Conservation (phyloP, 257 asterid genomes). For the Osmanthus fragrans region DNA sequence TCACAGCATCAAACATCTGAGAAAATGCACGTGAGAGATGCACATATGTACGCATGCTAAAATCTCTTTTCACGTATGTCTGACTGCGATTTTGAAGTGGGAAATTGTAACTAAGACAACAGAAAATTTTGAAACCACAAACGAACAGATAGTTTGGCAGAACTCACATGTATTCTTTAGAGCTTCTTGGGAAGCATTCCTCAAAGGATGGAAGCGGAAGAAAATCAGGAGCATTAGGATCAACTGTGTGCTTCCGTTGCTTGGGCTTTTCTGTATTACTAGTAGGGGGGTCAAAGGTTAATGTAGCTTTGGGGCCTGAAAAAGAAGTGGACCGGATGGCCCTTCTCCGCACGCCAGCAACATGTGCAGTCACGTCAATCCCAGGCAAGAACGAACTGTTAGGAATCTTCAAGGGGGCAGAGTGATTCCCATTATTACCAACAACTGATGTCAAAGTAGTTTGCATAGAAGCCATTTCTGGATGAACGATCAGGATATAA, state of each 20-base stretch:
- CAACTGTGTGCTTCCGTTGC: constrained; percentile 77
- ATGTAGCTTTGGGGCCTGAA: constrained; percentile 56
- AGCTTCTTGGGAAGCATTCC: constrained; percentile 94
- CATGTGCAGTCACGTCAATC: constrained; percentile 41
- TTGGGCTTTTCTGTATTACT: constrained; percentile 50
- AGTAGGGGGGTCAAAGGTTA: constrained; percentile 75
- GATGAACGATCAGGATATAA: not conserved
- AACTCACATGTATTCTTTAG: constrained; percentile 73
- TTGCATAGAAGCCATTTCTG: constrained; percentile 74
- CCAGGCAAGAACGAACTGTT: constrained; percentile 61
- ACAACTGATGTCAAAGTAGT: constrained; percentile 65
- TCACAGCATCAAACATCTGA: constrained; percentile 10
- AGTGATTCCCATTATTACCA: constrained; percentile 53
- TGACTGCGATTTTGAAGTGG: not conserved
- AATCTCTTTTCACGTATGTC: not conserved
- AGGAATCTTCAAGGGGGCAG: constrained; percentile 44
- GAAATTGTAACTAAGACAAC: not conserved
- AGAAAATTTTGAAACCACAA: not conserved
- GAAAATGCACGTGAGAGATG: not conserved
- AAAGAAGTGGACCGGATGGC: constrained; percentile 30
- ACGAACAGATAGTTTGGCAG: not conserved
- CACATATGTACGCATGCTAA: not conserved
- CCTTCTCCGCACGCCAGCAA: constrained; percentile 30
- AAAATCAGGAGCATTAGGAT: constrained; percentile 88
- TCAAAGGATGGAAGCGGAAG: constrained; percentile 90